Evolutionary conservation across 768 basidiomycete genomes (phyloP), one percentile per base, ranked within the genome.

Genomic region (Neoboletus brunneissimus): DNA sequence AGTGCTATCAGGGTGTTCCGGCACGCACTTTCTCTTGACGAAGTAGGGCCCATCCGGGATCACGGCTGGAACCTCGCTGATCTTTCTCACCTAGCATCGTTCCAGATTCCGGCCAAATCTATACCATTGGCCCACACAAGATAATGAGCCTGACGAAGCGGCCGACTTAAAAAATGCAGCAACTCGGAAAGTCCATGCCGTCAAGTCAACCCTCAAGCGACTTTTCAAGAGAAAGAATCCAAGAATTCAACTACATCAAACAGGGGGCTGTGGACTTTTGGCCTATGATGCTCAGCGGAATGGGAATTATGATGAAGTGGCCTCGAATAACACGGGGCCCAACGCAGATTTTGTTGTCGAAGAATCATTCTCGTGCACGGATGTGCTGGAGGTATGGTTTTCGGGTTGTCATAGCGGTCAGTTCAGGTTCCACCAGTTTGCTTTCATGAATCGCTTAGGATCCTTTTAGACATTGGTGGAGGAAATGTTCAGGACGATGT

Each of bases 341-440:
- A 3, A 29, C 2, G 37, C 27, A 10, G 38, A 22, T 23, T 51
- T 48, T 34, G 50, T 47, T 2, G 4, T 22, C 11, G 46, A 64
- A 8, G 60, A 55, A 32, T 3, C 34, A 7, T 48, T 13, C 11
- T 1, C 5, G 8, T 7, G 8, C 25, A 72, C 81, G 3, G 83
- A 90, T 67, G 83, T 89, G 15, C 66, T 84, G 13, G 90, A 93
- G 66, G 88, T 91, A 3, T 93, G 89, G 89, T 93, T 93, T 62
- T 63, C 82, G 7, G 90, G 90, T 2, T 82, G 83, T 58, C 90
- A 91, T 62, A 67, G 72, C 42, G 89, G 89, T 89, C 56, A 53
- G 83, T 70, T 40, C 35, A 13, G n/a, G n/a, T 45, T 32, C 38
- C 3, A 35, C 32, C 1, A 22, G 9, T 29, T 44, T 12, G 18